Evolutionary conservation across 768 basidiomycete species (phyloP).

Genomic region (Neoboletus brunneissimus): DNA sequence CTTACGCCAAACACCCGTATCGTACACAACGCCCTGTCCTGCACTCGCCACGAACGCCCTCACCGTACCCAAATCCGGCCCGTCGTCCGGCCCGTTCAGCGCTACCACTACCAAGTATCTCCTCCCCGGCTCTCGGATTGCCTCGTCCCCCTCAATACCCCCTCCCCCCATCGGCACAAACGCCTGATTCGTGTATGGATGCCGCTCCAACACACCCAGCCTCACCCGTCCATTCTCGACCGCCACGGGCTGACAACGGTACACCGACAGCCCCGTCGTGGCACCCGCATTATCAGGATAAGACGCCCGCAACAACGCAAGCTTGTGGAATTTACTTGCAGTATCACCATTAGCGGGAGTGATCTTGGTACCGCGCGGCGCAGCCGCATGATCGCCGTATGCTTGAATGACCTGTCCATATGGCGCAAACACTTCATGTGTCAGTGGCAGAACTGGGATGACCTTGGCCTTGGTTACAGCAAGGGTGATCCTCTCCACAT

Average conservation of each 20-base stretch:
- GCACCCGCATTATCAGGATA: constrained; percentile 61
- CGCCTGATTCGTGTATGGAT: constrained; percentile 85
- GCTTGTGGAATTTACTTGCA: constrained; percentile 90
- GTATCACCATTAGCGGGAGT: constrained; percentile 88
- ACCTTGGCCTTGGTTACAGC: constrained; percentile 16
- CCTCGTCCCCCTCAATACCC: constrained; percentile 39
- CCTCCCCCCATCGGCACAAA: constrained; percentile 91
- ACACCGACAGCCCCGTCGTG: constrained; percentile 75
- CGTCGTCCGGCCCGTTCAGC: constrained; percentile 69
- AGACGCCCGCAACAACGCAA: constrained; percentile 63
- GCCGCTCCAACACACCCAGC: constrained; percentile 81
- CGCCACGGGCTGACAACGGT: constrained; percentile 63
- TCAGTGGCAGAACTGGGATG: constrained; percentile 67
- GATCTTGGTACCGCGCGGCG: constrained; percentile 65
- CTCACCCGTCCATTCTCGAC: constrained; percentile 48
- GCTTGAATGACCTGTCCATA: constrained; percentile 94
- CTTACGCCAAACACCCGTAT: constrained; percentile 88
- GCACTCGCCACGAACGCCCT: constrained; percentile 80
- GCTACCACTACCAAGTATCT: constrained; percentile 87
- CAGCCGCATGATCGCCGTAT: constrained; percentile 63
- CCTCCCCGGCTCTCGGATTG: constrained; percentile 45
- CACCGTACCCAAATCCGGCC: constrained; percentile 70
- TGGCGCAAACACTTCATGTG: constrained; percentile 80
- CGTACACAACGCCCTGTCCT: constrained; percentile 84
- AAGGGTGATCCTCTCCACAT: neutral